Base-by-base conservation (phyloP, 2,329 filamentous ascomycete species). In the Scedosporium apiospermum region DNA sequence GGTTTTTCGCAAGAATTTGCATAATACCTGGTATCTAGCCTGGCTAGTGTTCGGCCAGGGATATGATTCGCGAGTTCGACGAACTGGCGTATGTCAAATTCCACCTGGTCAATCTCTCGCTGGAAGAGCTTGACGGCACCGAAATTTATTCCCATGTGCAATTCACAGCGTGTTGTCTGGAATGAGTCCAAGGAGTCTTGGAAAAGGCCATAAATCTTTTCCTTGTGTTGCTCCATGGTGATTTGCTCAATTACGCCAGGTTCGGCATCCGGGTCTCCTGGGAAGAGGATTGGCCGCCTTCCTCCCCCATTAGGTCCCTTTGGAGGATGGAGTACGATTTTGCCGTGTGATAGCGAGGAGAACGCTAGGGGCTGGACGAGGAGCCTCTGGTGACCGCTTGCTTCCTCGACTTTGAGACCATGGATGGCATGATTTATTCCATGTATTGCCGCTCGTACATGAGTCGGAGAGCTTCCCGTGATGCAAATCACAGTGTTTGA, bases 91-190 rank as follows among this genome's bases (percentile, higher is more conserved):
- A 60, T 21, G 2, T 46, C 58, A 18, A 46, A 60, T 16, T 30
- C 23, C 21, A 23, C 26, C 30, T n/a, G 41, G 41, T 4, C 41
- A 16, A 4, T 58, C 12, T 41, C 38, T 30, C 27, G 58, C 58
- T 46, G 58, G 7, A 27, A 26, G 14, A 60, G 41, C 14, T 46
- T 53, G 23, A 61, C 21, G 26, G 30, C 30, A 27, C 59, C 59
- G 14, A 61, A 61, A 9, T 53, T 61, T 23, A 26, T 44, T 41
- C 59, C n/a, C n/a, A 61, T 16, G n/a, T 41, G 42, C 23, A 61
- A n/a, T 14, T 51, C 44, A n/a, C 59, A 61, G 18, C n/a, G 5
- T 12, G 49, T 41, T 42, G 44, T 44, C 18, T 53, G 42, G 23
- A 53, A 27, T 6, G 23, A 23, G n/a, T 14, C 34, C 30, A 41